A percentile compares a stretch with the other conserved stretches of the same genome.
phyloP scores from a whole-genome alignment of 192 early-diverging fungal species.

The Rhizoclosmatium sp. region DNA sequence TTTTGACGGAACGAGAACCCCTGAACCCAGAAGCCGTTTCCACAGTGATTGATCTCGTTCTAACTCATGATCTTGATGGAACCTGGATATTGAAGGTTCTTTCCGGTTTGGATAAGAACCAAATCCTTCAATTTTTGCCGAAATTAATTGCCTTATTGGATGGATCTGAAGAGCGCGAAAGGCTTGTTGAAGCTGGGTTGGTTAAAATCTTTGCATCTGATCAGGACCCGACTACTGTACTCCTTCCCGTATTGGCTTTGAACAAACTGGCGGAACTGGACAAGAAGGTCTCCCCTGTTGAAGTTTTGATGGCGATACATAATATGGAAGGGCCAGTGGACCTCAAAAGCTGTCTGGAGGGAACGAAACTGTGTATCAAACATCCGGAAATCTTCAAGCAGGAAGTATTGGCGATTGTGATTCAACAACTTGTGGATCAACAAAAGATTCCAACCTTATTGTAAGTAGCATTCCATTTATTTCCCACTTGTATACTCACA shows the following conservation, averaged over 20 bases:
- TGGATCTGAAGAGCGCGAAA: constrained; percentile 66
- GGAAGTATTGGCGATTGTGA: constrained; percentile 74
- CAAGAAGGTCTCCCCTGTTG: constrained; percentile 64
- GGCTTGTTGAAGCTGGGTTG: constrained; percentile 70
- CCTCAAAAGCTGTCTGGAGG: constrained; percentile 72
- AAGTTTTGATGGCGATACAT: constrained; percentile 76
- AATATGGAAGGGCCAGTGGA: constrained; percentile 71
- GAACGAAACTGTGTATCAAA: constrained; percentile 77
- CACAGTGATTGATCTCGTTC: constrained; percentile 60
- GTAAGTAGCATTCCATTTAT: neutral
- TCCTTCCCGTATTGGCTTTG: neutral
- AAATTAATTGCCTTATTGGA: constrained; percentile 70
- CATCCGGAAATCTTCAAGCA: constrained; percentile 70
- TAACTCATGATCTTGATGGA: constrained; percentile 64
- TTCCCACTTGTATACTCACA: neutral
- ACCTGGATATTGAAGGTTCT: constrained; percentile 76
- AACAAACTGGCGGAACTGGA: neutral
- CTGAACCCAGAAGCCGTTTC: constrained; percentile 61
- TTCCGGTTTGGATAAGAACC: constrained; percentile 64
- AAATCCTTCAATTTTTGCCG: constrained; percentile 66
- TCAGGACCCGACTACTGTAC: constrained; percentile 8
- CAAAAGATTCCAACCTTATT: constrained; percentile 73
- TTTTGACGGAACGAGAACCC: constrained; percentile 69
- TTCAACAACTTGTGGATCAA: constrained; percentile 70
- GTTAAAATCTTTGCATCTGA: constrained; percentile 58